Conservation (phyloP, 768 basidiomycete genomes). For the Trametes coccinea region DNA sequence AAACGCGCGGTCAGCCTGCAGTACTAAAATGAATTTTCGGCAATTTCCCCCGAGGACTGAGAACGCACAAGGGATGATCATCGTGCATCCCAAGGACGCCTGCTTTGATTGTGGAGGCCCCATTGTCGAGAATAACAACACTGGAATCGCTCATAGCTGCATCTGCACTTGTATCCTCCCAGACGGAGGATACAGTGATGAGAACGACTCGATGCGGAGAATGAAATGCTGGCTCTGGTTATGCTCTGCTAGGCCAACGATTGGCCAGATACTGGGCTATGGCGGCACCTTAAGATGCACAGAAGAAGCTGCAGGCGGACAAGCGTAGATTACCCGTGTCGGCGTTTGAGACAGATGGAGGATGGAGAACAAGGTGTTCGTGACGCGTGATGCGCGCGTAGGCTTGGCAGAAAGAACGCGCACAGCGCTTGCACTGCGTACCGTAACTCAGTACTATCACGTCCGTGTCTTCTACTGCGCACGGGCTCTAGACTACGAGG, state of each 20-base stretch:
- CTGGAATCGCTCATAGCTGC: constrained; percentile 9
- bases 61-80: constrained; percentile 35
- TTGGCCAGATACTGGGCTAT: too few species aligned
- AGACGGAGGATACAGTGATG: constrained; percentile 13
- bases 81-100: constrained; percentile 45
- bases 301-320: background rate
- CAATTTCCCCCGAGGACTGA: background rate
- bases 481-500: constrained; percentile 2
- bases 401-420: too few species aligned
- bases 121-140: constrained; percentile 79
- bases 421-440: background rate
- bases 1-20: background rate
- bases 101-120: constrained; percentile 79
- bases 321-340: background rate
- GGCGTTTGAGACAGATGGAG: background rate
- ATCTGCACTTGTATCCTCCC: background rate
- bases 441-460: background rate
- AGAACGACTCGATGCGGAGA: background rate
- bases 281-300: background rate
- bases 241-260: too few species aligned
- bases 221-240: background rate
- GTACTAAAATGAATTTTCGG: background rate
- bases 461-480: constrained; percentile 6
- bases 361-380: background rate
- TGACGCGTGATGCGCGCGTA: constrained; percentile 7